phyloP scores from a whole-genome alignment of 2,329 filamentous ascomycete genomes.

The Penicillium sp. region DNA sequence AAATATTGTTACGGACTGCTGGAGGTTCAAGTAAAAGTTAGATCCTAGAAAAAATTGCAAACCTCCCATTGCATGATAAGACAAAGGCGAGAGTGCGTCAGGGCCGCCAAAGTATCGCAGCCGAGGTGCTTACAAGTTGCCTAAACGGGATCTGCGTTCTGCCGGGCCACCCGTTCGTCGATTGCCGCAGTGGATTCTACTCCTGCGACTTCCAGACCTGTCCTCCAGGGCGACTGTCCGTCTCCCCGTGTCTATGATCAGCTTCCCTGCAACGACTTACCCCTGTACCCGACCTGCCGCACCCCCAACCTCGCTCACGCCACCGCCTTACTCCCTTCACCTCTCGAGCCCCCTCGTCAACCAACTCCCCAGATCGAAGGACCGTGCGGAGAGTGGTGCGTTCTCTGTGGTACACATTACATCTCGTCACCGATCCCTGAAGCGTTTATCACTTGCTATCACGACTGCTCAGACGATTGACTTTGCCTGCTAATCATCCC shows the following conservation, averaged over 20 bases:
- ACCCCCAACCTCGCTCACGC: background rate
- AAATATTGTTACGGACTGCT: no score
- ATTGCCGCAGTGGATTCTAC: background rate
- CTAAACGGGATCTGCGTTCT: background rate
- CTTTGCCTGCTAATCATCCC: background rate
- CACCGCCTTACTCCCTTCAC: constrained; percentile 4
- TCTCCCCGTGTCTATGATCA: background rate
- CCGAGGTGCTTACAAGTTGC: background rate
- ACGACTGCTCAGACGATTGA: background rate
- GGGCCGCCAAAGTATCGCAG: background rate
- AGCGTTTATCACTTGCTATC: background rate
- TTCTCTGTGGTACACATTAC: background rate
- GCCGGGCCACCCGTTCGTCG: background rate
- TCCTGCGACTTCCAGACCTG: background rate
- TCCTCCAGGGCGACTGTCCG: background rate
- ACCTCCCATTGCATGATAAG: no score
- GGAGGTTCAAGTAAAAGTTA: no score
- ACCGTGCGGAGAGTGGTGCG: constrained; percentile 12
- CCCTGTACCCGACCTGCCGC: background rate
- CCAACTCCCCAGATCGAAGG: constrained; percentile 8
- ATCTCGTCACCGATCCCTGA: background rate
- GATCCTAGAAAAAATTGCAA: no score
- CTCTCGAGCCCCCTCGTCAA: constrained; percentile 68
- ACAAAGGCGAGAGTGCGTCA: background rate
- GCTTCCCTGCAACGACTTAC: background rate